Conservation (phyloP, 176 grass and related monocot species). For the Zoysia japonica region DNA sequence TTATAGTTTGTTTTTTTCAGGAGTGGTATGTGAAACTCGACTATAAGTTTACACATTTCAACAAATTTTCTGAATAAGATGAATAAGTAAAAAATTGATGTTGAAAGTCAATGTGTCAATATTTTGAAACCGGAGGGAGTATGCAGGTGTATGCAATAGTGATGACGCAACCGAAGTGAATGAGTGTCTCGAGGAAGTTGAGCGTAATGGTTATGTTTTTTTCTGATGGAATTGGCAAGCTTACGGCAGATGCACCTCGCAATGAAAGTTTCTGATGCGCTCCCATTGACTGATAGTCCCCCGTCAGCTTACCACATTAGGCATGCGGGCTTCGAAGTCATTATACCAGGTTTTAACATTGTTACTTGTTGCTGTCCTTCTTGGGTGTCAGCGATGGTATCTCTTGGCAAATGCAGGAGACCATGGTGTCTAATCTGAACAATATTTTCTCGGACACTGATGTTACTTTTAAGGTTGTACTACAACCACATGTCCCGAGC, state of each 20-base stretch:
- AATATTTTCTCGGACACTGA: conserved; percentile 58
- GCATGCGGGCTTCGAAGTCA: conserved; percentile 78
- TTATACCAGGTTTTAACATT: conserved; percentile 77
- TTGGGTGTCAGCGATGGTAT: conserved; percentile 59
- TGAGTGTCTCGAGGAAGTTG: conserved; percentile 50
- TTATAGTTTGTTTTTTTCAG: no score
- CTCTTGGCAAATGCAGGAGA: conserved; percentile 65
- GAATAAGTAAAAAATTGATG: no score
- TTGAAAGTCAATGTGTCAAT: no score
- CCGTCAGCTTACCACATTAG: conserved; percentile 93
- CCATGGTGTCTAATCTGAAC: conserved; percentile 65
- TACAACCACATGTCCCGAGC: conserved; percentile 66
- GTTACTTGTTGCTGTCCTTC: conserved; percentile 44
- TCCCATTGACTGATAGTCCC: conserved; percentile 50
- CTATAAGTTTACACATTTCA: no score
- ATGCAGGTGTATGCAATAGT: conserved; percentile 55
- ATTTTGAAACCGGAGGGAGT: no score
- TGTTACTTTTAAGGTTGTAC: conserved; percentile 65
- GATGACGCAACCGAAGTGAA: conserved; percentile 46
- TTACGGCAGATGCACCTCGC: conserved; percentile 59
- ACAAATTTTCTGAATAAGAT: no score
- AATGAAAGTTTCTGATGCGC: conserved; percentile 59
- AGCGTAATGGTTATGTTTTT: conserved; percentile 57
- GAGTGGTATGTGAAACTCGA: no score
- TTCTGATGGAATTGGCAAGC: conserved; percentile 84